Evolutionary conservation across 192 early-diverging fungal genomes (phyloP).

Genomic region (Dissophora ornata): DNA sequence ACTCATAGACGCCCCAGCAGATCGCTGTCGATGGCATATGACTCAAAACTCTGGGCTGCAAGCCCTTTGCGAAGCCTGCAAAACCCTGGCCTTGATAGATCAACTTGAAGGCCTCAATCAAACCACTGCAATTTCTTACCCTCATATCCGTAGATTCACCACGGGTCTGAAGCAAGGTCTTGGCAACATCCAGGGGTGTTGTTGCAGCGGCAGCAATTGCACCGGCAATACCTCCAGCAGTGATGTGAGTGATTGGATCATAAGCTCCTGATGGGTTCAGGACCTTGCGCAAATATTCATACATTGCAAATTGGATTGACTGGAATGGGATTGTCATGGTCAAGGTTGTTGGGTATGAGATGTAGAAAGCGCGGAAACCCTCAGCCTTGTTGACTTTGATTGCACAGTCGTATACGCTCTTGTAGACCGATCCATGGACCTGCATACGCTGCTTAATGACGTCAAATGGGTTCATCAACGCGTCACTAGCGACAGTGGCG

Average conservation of each 20-base stretch:
- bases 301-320: slow-evolving; percentile 91
- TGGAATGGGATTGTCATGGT: slow-evolving; percentile 97
- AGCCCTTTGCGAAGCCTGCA: slow-evolving; percentile 80
- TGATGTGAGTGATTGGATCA: slow-evolving; percentile 87
- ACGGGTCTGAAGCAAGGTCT: slow-evolving; percentile 95
- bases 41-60: slow-evolving; percentile 85
- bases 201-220: slow-evolving; percentile 88
- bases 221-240: slow-evolving; percentile 90
- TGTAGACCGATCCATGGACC: slow-evolving; percentile 77
- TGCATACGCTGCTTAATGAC: slow-evolving; percentile 98
- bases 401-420: slow-evolving; percentile 78
- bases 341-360: slow-evolving; percentile 94
- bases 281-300: slow-evolving; percentile 87
- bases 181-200: slow-evolving; percentile 95
- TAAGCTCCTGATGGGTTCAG: slow-evolving; percentile 86
- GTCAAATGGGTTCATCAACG: slow-evolving; percentile 97
- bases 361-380: slow-evolving; percentile 88
- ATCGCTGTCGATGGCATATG: slow-evolving; percentile 95
- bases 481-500: slow-evolving; percentile 89
- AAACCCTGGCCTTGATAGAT: slow-evolving; percentile 85
- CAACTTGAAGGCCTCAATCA: slow-evolving; percentile 74
- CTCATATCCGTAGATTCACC: slow-evolving; percentile 78
- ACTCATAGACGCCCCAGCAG: slow-evolving; percentile 94
- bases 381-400: slow-evolving; percentile 75
- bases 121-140: slow-evolving; percentile 77